Evolutionary conservation across 768 basidiomycete species (phyloP).

Genomic region (Leccinum pellstonianum): DNA sequence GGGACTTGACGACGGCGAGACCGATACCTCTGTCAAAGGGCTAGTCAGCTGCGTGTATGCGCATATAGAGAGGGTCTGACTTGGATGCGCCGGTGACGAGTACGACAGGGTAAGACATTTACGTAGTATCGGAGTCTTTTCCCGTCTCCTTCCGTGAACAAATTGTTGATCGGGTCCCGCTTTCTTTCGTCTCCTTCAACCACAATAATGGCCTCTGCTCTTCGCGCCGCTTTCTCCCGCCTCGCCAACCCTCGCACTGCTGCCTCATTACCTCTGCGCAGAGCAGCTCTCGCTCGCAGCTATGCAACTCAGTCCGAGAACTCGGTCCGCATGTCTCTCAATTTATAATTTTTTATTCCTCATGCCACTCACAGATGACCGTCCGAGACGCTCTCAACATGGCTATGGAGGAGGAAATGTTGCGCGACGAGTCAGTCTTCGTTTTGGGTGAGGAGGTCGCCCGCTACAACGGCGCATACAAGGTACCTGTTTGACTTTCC

Average conservation of each 20-base stretch:
- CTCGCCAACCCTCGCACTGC: slow-evolving; percentile 49
- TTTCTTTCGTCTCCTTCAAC: slow-evolving; percentile 10
- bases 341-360: slow-evolving; percentile 21
- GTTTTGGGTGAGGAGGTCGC: slow-evolving; percentile 98
- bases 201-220: slow-evolving; percentile 54
- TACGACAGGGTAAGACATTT: slow-evolving; percentile 52
- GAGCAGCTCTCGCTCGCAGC: slow-evolving; percentile 47
- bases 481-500: slow-evolving; percentile 45
- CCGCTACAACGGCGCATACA: slow-evolving; percentile 97
- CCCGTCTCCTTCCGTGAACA: slow-evolving; percentile 27
- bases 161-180: slow-evolving; percentile 8
- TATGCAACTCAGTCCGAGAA: slow-evolving; percentile 63
- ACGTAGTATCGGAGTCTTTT: slow-evolving; percentile 1
- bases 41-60: slow-evolving; percentile 5
- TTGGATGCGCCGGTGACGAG: slow-evolving; percentile 86
- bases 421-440: slow-evolving; percentile 92
- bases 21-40: slow-evolving; percentile 62
- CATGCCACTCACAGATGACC: slow-evolving; percentile 67
- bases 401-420: slow-evolving; percentile 99
- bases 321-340: slow-evolving; percentile 40
- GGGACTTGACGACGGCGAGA: slow-evolving; percentile 67
- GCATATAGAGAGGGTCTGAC: slow-evolving; percentile 33
- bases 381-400: slow-evolving; percentile 96
- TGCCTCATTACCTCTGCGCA: slow-evolving; percentile 41
- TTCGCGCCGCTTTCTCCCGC: slow-evolving; percentile 64